A percentile compares a stretch with the other conserved stretches of the same genome.
phyloP scores from a whole-genome alignment of 805 yeast species.

The Monosporozyma yasuniensis region DNA sequence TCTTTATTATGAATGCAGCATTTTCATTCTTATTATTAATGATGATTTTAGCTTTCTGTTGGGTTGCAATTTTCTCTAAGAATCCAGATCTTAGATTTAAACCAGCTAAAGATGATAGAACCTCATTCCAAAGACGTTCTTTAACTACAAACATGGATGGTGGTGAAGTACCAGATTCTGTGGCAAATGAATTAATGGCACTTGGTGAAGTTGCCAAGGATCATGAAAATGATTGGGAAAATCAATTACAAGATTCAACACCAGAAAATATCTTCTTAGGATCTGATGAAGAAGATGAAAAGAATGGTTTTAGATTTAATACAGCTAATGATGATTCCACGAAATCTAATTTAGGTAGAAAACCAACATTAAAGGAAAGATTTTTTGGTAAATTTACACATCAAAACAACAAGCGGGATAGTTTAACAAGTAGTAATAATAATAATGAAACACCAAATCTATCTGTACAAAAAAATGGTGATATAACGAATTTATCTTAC shows the following conservation, averaged over 20 bases:
- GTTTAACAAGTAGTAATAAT: background rate
- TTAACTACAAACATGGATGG: conserved; percentile 13
- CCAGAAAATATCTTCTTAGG: conserved; percentile 17
- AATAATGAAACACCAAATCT: background rate
- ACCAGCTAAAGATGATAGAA: conserved; percentile 90
- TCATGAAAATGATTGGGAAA: conserved; percentile 67
- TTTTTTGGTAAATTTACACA: conserved; percentile 19
- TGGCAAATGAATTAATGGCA: conserved; percentile 51
- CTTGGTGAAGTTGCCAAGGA: conserved; percentile 75
- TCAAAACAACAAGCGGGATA: conserved; percentile 5
- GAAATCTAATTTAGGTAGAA: conserved; percentile 4
- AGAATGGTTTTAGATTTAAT: conserved; percentile 11
- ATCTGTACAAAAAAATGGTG: conserved; percentile 1
- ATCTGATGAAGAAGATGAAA: conserved; percentile 15
- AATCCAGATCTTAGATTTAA: conserved; percentile 85
- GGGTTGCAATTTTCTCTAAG: conserved; percentile 56
- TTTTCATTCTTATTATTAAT: conserved; percentile 69
- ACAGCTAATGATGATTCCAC: conserved; percentile 29
- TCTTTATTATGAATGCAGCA: conserved; percentile 83
- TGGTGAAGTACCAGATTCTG: conserved; percentile 24
- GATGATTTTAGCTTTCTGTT: conserved; percentile 57
- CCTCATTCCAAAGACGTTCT: conserved; percentile 62
- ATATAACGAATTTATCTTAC: conserved; percentile 4
- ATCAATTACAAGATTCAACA: conserved; percentile 30
- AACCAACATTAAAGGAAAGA: conserved; percentile 20